Base-by-base conservation (phyloP, 2,329 filamentous ascomycete genomes). In the Celoporthe dispersa region DNA sequence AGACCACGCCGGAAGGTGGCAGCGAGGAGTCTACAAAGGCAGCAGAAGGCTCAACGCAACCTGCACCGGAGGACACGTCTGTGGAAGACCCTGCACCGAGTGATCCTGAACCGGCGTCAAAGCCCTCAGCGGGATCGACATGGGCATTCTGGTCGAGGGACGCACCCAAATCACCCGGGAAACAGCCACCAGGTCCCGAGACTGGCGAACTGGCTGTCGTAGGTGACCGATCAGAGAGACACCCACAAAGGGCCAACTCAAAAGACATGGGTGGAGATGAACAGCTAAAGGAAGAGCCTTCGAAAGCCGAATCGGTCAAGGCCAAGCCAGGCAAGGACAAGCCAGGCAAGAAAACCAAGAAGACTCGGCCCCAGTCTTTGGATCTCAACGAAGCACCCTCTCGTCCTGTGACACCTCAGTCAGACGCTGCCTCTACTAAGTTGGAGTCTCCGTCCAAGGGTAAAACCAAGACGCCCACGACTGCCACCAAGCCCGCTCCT, bases 111-210 rank as follows among this genome's bases (percentile, higher is more conserved):
- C 72, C 80, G 68, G 75, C 77, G 11, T 75, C 80, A 1, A 76
- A 79, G n/a, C 84, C 84, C 6, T 82, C 85, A 22, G 82, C 84
- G 25, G 87, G 87, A 16, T 91, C 92, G 0, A 92, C 90, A 0
- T 95, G 92, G 92, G 92, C 91, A 0, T 94, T 95, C 74, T 95
- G 92, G 92, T 93, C 90, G 19, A 87, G 85, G 61, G 89, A 91
- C 73, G 79, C 83, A 1, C 74, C 79, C 0, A 77, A 81, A 9
- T 74, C 78, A 12, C 75, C 75, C 3, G 77, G 75, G 0, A 81
- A 80, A 64, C 68, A 76, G 14, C 55, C 70, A 7, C 51, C 72
- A 19, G 44, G 76, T 2, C 76, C 66, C 48, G 87, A 84, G 75
- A 76, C 78, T 73, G 88, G 83, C 33, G 83, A 86, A 75, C 80